These are phyloP conservation scores for Pluteus cervinus DNA, from an alignment of 768 basidiomycete species.

Conservation along the genomic window DNA sequence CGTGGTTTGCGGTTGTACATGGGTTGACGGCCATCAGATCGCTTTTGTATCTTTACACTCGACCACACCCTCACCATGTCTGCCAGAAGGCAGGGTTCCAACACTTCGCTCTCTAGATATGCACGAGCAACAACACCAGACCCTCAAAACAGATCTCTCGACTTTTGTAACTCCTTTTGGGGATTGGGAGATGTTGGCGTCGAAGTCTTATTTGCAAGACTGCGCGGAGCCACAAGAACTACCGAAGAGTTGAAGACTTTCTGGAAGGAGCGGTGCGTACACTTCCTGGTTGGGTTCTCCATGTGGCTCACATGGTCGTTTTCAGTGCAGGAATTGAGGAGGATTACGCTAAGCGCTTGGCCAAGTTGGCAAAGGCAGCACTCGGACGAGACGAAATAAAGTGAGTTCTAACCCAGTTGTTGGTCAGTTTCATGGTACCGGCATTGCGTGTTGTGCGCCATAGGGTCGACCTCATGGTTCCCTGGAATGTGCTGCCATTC, in stretches of 20 bases:
- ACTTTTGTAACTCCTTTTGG: conserved; percentile 99
- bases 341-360: conserved; percentile 85
- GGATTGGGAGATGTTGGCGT: conserved; percentile 81
- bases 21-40: too few species aligned
- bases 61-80: conserved; percentile 38
- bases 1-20: too few species aligned
- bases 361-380: conserved; percentile 67
- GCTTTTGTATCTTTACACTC: too few species aligned
- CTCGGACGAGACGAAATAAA: conserved; percentile 92
- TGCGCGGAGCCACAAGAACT: conserved; percentile 80
- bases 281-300: conserved; percentile 3
- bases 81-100: conserved; percentile 74
- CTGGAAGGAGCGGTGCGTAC: conserved; percentile 85
- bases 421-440: background rate
- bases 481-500: too few species aligned
- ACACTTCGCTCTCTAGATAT: conserved; percentile 72
- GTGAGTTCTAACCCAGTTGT: conserved; percentile 40
- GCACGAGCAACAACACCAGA: conserved; percentile 51
- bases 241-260: conserved; percentile 84
- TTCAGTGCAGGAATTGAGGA: conserved; percentile 85
- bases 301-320: conserved; percentile 6
- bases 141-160: conserved; percentile 47
- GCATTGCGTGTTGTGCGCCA: background rate
- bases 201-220: conserved; percentile 84
- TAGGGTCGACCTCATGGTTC: too few species aligned